Conservation (phyloP, 2,329 filamentous ascomycete species). For the Fusarium sp. region DNA sequence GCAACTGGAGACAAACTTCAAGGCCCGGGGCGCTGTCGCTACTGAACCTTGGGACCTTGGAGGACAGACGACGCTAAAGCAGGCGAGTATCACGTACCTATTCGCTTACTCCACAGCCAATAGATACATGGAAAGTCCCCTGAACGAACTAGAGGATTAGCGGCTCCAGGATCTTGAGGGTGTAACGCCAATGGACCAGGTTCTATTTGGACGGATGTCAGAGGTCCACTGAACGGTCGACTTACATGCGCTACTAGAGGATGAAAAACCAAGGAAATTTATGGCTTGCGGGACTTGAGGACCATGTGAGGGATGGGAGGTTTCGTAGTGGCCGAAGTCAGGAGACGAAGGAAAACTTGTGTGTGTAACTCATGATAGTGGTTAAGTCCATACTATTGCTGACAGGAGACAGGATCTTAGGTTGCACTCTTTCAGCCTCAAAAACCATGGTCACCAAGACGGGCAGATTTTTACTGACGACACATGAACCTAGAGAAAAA, state of each 20-base stretch:
- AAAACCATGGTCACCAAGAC: neutral
- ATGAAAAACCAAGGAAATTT: constrained; percentile 40
- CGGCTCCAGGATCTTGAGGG: constrained; percentile 39
- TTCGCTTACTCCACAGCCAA: constrained; percentile 30
- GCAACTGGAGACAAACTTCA: constrained; percentile 16
- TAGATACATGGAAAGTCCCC: constrained; percentile 32
- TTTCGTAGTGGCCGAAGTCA: constrained; percentile 18
- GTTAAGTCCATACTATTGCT: neutral
- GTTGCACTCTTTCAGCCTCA: neutral
- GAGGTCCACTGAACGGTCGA: constrained; percentile 37
- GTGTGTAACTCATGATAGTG: neutral
- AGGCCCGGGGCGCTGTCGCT: constrained; percentile 37
- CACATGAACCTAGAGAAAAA: constrained; percentile 7
- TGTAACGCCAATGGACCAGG: constrained; percentile 46
- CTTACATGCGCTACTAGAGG: constrained; percentile 35
- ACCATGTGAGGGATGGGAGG: constrained; percentile 22
- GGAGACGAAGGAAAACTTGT: neutral
- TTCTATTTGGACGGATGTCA: constrained; percentile 30
- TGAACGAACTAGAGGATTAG: constrained; percentile 37
- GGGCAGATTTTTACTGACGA: neutral
- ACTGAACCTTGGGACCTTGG: constrained; percentile 26
- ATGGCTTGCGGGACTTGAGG: constrained; percentile 33
- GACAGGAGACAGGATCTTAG: neutral
- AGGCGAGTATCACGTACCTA: constrained; percentile 40
- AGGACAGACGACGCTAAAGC: constrained; percentile 36